These are phyloP conservation scores for Leccinum barrowsii DNA, from an alignment of 768 basidiomycete genomes.

Conservation along the genomic window DNA sequence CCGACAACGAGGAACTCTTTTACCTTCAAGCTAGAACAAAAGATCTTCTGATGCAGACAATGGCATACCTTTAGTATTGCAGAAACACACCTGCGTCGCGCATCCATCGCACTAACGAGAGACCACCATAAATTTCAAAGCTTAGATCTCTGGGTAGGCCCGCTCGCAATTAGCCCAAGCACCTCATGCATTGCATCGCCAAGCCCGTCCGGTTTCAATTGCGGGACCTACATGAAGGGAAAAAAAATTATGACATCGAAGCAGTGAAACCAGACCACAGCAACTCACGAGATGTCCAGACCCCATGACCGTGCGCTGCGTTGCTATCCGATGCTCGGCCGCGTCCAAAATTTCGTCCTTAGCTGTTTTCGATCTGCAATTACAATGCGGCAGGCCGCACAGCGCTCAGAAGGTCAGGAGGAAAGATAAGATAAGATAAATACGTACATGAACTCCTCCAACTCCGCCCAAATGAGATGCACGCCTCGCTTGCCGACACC, in stretches of 20 bases:
- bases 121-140: conserved; percentile 9
- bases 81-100: neutral
- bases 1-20: neutral
- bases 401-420: neutral
- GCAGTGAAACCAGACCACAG: neutral
- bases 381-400: neutral
- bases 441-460: conserved; percentile 29
- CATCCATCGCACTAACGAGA: neutral
- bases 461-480: conserved; percentile 30
- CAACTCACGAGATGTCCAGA: conserved; percentile 30
- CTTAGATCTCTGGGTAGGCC: conserved; percentile 1
- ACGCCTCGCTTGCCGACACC: conserved; percentile 12
- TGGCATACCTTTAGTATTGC: neutral
- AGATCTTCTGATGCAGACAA: neutral
- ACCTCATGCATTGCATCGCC: conserved; percentile 27
- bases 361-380: conserved; percentile 22
- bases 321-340: conserved; percentile 16
- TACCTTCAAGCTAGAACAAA: neutral
- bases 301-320: conserved; percentile 22
- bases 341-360: conserved; percentile 29
- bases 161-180: conserved; percentile 12
- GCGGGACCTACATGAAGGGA: conserved; percentile 20
- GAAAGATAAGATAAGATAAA: neutral
- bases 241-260: neutral
- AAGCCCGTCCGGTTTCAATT: conserved; percentile 28